Evolutionary conservation across 257 asterid species (phyloP).

Genomic region (Mitragyna speciosa): DNA sequence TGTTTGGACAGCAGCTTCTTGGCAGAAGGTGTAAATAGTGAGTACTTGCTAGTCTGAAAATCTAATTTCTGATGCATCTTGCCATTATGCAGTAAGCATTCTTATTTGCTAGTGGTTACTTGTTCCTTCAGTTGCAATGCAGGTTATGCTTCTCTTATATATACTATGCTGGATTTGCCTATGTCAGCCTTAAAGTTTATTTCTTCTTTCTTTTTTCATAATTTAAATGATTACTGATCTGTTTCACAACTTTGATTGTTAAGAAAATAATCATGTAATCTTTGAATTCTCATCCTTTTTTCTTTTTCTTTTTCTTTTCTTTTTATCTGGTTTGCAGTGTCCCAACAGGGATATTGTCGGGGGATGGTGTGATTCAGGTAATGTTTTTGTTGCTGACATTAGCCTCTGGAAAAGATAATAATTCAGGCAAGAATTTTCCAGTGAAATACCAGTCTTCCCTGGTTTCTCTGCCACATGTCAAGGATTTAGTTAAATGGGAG

Average conservation of each 20-base stretch:
- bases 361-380: conserved; percentile 52
- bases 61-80: neutral
- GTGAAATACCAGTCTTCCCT: neutral
- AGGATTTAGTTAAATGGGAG: neutral
- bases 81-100: neutral
- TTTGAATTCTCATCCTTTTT: neutral
- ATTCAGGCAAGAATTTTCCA: conserved; percentile 1
- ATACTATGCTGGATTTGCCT: neutral
- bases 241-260: neutral
- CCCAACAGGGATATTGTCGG: conserved; percentile 38
- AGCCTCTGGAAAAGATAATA: conserved; percentile 1
- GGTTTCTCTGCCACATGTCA: neutral
- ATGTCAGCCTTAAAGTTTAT: neutral
- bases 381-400: conserved; percentile 40
- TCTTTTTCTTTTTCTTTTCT: neutral
- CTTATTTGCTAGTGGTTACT: neutral
- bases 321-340: conserved; percentile 19
- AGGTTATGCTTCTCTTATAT: neutral
- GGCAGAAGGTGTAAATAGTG: neutral
- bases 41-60: neutral
- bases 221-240: neutral
- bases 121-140: neutral
- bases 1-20: neutral
- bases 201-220: neutral
- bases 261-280: neutral